phyloP scores from a whole-genome alignment of 1,284 basidiomycete genomes.

The Pyrrhoderma noxium region DNA sequence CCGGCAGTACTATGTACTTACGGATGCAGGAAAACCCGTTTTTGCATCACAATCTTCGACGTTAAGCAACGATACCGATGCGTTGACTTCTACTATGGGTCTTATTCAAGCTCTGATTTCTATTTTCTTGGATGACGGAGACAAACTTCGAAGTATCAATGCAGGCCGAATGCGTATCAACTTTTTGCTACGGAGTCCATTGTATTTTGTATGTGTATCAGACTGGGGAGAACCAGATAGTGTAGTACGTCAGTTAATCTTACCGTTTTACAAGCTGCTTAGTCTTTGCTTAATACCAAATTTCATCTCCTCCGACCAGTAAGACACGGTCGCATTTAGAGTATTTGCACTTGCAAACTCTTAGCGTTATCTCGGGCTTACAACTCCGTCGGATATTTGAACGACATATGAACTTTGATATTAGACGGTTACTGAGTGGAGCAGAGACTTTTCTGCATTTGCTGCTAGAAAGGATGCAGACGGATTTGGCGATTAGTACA shows the following conservation, averaged over 20 bases:
- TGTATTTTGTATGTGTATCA: conserved; percentile 88
- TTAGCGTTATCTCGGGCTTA: conserved; percentile 81
- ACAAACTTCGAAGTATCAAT: conserved; percentile 76
- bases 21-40: conserved; percentile 91
- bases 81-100: conserved; percentile 77
- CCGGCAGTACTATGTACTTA: conserved; percentile 89
- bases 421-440: conserved; percentile 78
- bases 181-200: conserved; percentile 78
- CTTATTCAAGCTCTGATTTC: conserved; percentile 94
- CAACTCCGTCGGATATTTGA: conserved; percentile 86
- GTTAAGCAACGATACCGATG: conserved; percentile 31
- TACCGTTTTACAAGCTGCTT: not conserved
- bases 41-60: conserved; percentile 40
- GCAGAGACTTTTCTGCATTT: conserved; percentile 77
- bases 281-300: conserved; percentile 1
- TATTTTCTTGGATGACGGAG: conserved; percentile 79
- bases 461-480: conserved; percentile 63
- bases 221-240: conserved; percentile 92
- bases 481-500: conserved; percentile 73
- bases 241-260: conserved; percentile 54
- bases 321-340: conserved; percentile 92
- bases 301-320: conserved; percentile 26
- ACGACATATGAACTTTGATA: conserved; percentile 85
- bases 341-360: conserved; percentile 87
- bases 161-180: conserved; percentile 73